Evolutionary conservation across 495 filamentous ascomycete species (phyloP).

Genomic region (Neurospora sp.): DNA sequence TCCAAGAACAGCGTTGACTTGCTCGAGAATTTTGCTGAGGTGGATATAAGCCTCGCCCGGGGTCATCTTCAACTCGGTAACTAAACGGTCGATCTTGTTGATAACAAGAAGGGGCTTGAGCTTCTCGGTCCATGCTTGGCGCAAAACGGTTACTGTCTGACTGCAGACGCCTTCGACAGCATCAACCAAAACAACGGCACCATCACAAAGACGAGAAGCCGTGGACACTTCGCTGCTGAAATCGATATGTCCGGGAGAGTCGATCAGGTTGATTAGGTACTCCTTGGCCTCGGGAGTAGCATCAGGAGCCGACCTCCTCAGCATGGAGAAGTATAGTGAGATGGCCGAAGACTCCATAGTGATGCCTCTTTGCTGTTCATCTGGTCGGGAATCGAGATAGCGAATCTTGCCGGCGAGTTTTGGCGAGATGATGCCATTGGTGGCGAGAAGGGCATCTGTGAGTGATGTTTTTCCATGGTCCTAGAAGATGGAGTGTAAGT

Average conservation of each 20-base stretch:
- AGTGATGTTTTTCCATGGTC: conserved; percentile 99
- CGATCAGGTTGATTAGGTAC: conserved; percentile 95
- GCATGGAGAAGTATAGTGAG: conserved; percentile 89
- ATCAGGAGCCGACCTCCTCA: conserved; percentile 56
- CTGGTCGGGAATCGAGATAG: conserved; percentile 91
- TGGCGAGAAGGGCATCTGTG: conserved; percentile 91
- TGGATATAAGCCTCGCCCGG: conserved; percentile 83
- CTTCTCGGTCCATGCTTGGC: conserved; percentile 93
- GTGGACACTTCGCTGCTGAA: conserved; percentile 98
- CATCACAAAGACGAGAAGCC: conserved; percentile 88
- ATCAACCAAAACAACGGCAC: conserved; percentile 91
- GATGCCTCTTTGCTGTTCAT: conserved; percentile 94
- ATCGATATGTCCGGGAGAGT: conserved; percentile 96
- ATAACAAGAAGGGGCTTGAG: conserved; percentile 90
- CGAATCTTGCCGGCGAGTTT: conserved; percentile 97
- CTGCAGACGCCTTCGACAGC: conserved; percentile 97
- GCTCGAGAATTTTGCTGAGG: conserved; percentile 80
- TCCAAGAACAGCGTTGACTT: conserved; percentile 94
- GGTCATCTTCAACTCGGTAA: conserved; percentile 89
- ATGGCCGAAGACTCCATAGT: conserved; percentile 99
- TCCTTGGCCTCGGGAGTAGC: conserved; percentile 63
- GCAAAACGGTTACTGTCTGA: conserved; percentile 92
- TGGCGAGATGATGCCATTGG: conserved; percentile 98
- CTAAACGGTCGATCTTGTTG: conserved; percentile 94
- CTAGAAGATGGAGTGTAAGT: conserved; percentile 23